These are phyloP conservation scores for Fusarium sp. DNA, from an alignment of 2,329 filamentous ascomycete genomes.

Conservation along the genomic window DNA sequence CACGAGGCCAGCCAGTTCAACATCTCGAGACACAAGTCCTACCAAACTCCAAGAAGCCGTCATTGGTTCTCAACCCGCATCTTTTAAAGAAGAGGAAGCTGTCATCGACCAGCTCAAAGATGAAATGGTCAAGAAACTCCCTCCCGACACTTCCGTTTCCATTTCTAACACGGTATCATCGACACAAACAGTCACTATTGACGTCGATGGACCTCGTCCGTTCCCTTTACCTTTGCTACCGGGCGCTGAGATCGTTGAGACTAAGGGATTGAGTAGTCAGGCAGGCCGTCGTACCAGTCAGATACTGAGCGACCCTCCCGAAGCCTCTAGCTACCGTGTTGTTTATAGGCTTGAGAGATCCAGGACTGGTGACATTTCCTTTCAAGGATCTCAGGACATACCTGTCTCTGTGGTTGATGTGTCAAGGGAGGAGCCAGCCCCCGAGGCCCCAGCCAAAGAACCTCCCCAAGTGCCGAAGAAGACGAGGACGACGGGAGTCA, in stretches of 20 bases:
- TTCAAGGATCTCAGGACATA: constrained; percentile 49
- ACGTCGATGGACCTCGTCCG: constrained; percentile 64
- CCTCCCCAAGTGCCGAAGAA: constrained; percentile 27
- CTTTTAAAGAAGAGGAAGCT: constrained; percentile 54
- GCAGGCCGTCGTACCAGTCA: constrained; percentile 25
- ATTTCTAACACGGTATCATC: constrained; percentile 69
- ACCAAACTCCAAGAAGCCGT: neutral
- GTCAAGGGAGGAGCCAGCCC: constrained; percentile 34
- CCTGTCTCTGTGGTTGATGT: constrained; percentile 44
- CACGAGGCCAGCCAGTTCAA: neutral
- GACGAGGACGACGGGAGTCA: neutral
- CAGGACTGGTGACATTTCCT: constrained; percentile 56
- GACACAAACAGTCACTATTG: constrained; percentile 72
- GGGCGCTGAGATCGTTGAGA: constrained; percentile 68
- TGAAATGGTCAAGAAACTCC: constrained; percentile 65
- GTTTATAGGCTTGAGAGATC: constrained; percentile 69
- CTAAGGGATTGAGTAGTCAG: constrained; percentile 49
- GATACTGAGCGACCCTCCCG: constrained; percentile 35
- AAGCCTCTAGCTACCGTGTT: constrained; percentile 59
- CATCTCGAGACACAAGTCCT: neutral
- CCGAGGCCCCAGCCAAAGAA: constrained; percentile 10
- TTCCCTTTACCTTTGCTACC: constrained; percentile 65
- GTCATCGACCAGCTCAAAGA: constrained; percentile 58
- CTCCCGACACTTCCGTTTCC: constrained; percentile 66
- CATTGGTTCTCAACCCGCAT: neutral